Conservation (phyloP, 441 rosid species). For the Mallotus japonicus region DNA sequence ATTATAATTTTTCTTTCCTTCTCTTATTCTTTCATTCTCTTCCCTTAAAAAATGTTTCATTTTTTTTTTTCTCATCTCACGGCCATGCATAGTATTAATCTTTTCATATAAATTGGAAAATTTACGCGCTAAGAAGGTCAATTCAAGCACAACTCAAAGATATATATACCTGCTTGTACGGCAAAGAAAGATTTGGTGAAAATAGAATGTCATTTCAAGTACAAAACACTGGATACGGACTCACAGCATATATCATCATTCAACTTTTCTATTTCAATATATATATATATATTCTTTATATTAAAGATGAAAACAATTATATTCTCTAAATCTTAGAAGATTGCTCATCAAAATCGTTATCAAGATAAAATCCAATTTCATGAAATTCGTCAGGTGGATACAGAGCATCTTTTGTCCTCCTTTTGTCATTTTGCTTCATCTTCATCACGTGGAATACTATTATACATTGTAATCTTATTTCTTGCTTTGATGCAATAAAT, state of each 20-base stretch:
- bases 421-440: background rate
- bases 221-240: slow-evolving; percentile 4
- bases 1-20: too few species aligned
- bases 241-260: background rate
- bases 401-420: slow-evolving; percentile 17
- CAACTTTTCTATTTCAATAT: background rate
- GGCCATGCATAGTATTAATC: too few species aligned
- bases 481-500: too few species aligned
- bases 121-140: background rate
- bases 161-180: background rate
- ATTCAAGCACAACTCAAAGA: background rate
- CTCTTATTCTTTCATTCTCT: too few species aligned
- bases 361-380: slow-evolving; percentile 14
- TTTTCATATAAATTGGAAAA: too few species aligned
- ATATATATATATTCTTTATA: background rate
- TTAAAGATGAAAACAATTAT: background rate
- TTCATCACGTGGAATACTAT: background rate
- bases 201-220: slow-evolving; percentile 8
- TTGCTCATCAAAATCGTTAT: background rate
- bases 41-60: too few species aligned
- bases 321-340: slow-evolving; percentile 15
- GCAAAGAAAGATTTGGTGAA: background rate
- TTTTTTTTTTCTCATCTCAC: background rate
- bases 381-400: slow-evolving; percentile 6
- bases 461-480: background rate